Conservation (phyloP, 2,329 filamentous ascomycete species). For the Fonsecaea multimorphosa region DNA sequence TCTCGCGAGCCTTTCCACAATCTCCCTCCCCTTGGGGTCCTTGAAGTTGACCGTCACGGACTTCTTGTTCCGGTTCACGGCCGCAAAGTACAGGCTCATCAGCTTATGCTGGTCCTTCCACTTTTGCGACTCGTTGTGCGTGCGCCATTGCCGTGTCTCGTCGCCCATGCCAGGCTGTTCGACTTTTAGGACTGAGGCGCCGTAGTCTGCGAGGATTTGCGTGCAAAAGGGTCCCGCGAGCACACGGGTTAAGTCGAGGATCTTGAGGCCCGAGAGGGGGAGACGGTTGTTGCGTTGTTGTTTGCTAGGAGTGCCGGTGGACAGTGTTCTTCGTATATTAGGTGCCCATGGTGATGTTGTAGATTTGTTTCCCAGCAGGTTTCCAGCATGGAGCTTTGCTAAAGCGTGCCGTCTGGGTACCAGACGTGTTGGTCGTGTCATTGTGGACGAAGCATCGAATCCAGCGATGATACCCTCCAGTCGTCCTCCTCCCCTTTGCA, state of each 20-base stretch:
- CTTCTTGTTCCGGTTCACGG: constrained; percentile 38
- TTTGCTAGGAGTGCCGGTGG: neutral
- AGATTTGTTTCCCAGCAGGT: neutral
- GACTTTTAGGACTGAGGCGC: constrained; percentile 41
- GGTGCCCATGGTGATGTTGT: neutral
- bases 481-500: neutral
- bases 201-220: constrained; percentile 38
- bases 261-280: constrained; percentile 27
- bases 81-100: constrained; percentile 46
- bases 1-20: constrained; percentile 26
- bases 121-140: constrained; percentile 30
- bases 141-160: constrained; percentile 37
- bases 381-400: neutral
- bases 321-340: neutral
- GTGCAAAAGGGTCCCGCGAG: constrained; percentile 38
- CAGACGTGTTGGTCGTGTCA: constrained; percentile 7
- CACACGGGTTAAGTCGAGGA: constrained; percentile 38
- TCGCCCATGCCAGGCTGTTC: constrained; percentile 36
- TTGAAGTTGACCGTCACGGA: constrained; percentile 35
- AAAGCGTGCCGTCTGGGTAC: neutral
- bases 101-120: constrained; percentile 32
- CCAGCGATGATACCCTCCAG: too few species aligned
- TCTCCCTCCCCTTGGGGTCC: constrained; percentile 15
- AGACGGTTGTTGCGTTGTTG: neutral
- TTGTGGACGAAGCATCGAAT: constrained; percentile 6